Evolutionary conservation across 495 filamentous ascomycete species (phyloP), one percentile per base, ranked within the genome.

Genomic region (Massariosphaeria phaeospora): DNA sequence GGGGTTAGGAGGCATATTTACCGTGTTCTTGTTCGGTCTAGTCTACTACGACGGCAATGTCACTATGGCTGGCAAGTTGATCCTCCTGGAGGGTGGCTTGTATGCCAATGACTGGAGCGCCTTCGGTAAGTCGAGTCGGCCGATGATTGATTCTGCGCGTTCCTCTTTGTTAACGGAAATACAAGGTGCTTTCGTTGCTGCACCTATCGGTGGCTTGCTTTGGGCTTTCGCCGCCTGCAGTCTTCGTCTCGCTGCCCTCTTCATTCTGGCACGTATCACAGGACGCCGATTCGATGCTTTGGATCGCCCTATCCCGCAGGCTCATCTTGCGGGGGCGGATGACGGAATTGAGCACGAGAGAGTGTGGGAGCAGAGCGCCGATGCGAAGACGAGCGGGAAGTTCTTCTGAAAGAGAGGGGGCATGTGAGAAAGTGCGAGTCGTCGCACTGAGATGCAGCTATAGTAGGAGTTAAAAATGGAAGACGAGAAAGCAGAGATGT

Each of bases 1-100:
- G 33, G 83, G 84, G 0, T 66, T 88, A 0, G 85, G 85, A 2
- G 85, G 85, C 1, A 73, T 89, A 36, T 67, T 89, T 27, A 84
- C 81, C 1, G 83, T 89, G 30, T 89, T 87, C 68, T 72, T 89
- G 53, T 89, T 88, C 59, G 85, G 85, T 6, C 76, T 81, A 2
- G 76, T 87, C 27, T 79, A 77, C 52, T 89, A 79, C 38, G 25
- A 53, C 60, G 83, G 80, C 20, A 77, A 81, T 60, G 80, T 82
- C 3, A 65, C 76, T n/a, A 55, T 73, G 25, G 85, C 82, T 6
- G 83, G 75, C 10, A 74, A 84, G 55, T 75, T 89, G 18, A 74
- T 89, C 50, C 70, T 89, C 17, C 68, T 89, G n/a, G 72, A 85
- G 57, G 69, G 79, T 47, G 85, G 86, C 0, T 70, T 89, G 12